Evolutionary conservation across 2,329 filamentous ascomycete species (phyloP).

Genomic region (Apiospora arundinis): DNA sequence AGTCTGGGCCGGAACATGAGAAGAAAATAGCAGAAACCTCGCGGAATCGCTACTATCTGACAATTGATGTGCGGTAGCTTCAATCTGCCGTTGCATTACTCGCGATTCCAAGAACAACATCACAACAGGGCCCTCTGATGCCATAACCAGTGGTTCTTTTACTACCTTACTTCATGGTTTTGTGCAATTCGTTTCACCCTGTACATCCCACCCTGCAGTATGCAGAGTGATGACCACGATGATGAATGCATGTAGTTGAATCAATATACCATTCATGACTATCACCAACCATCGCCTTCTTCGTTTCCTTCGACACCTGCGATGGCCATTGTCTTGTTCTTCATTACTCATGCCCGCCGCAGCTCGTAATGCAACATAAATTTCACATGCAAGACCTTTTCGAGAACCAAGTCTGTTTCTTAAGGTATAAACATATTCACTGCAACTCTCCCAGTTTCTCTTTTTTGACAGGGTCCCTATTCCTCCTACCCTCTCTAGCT

Average conservation of each 20-base stretch:
- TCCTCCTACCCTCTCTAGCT: conserved; percentile 43
- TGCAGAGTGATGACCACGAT: too few relatives aligned
- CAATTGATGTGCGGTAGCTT: conserved; percentile 61
- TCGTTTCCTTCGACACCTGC: background rate
- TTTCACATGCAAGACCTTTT: background rate
- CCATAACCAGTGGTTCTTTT: conserved; percentile 42
- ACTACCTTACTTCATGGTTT: conserved; percentile 45
- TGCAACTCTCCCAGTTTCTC: background rate
- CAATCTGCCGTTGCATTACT: conserved; percentile 60
- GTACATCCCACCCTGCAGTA: conserved; percentile 60
- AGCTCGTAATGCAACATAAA: conserved; percentile 22
- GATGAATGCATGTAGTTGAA: background rate
- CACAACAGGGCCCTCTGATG: conserved; percentile 65
- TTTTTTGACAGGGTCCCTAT: background rate
- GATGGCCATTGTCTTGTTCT: background rate
- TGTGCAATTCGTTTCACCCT: conserved; percentile 69
- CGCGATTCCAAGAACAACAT: conserved; percentile 62
- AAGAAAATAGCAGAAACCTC: conserved; percentile 2
- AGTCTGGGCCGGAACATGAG: background rate
- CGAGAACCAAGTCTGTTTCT: background rate
- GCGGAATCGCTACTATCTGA: conserved; percentile 54
- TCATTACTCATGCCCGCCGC: conserved; percentile 13
- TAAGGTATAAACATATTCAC: background rate
- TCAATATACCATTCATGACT: background rate
- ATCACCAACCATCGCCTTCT: background rate